Conservation (phyloP, 1,284 basidiomycete genomes). For the Pyrrhoderma lamaoense region DNA sequence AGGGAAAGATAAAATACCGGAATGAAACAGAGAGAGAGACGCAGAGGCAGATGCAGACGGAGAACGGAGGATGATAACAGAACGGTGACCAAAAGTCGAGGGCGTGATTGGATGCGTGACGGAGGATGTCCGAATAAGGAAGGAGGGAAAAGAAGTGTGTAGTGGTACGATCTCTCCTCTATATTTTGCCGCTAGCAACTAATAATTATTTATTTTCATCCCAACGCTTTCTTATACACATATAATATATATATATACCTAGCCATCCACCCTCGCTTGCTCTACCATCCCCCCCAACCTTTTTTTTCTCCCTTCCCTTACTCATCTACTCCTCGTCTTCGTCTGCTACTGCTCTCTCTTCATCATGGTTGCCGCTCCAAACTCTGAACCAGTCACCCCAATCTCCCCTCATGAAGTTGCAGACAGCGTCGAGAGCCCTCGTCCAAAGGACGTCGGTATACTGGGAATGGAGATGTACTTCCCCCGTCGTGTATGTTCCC, state of each 20-base stretch:
- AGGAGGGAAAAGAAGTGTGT: too few species aligned
- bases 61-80: too few species aligned
- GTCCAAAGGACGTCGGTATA: slow-evolving; percentile 89
- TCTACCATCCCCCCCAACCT: slow-evolving; percentile 3
- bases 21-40: too few species aligned
- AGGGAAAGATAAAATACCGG: too few species aligned
- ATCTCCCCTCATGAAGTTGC: slow-evolving; percentile 16
- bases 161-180: too few species aligned
- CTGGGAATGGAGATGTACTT: slow-evolving; percentile 93
- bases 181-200: too few species aligned
- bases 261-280: background rate
- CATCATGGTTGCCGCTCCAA: slow-evolving; percentile 17
- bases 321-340: background rate
- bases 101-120: too few species aligned
- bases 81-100: too few species aligned
- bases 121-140: too few species aligned
- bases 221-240: background rate
- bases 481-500: slow-evolving; percentile 69
- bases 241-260: background rate
- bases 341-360: background rate
- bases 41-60: too few species aligned
- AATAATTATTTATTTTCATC: too few species aligned
- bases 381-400: slow-evolving; percentile 18
- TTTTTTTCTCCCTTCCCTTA: background rate
- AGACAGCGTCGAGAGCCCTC: slow-evolving; percentile 29